Evolutionary conservation across 106 monocot genomes (phyloP).

Genomic region (Acorus calamus): DNA sequence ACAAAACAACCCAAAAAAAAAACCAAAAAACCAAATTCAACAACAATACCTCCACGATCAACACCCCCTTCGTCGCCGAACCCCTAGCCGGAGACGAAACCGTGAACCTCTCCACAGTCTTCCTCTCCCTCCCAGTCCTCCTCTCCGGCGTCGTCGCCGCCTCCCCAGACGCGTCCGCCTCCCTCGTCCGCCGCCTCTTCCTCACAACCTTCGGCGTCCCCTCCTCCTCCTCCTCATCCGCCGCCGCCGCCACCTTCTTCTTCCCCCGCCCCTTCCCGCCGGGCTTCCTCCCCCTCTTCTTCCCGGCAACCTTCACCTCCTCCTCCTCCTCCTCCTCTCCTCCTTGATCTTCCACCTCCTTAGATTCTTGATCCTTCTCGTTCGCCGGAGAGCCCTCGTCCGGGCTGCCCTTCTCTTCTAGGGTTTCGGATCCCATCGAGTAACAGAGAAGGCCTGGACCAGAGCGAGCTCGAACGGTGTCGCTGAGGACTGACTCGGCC

Average conservation of each 20-base stretch:
- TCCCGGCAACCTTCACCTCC: constrained; percentile 3
- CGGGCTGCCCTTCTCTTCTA: too few species aligned
- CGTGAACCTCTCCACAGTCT: constrained; percentile 64
- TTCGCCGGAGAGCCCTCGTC: too few species aligned
- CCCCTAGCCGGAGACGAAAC: not conserved
- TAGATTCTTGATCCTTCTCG: too few species aligned
- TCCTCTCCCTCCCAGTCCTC: constrained; percentile 71
- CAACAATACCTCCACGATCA: constrained; percentile 37
- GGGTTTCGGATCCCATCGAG: too few species aligned
- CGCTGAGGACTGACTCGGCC: too few species aligned
- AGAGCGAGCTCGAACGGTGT: too few species aligned
- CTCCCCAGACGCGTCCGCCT: not conserved
- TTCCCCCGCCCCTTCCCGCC: constrained; percentile 1
- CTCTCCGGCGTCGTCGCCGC: constrained; percentile 2
- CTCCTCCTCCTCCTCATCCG: not conserved
- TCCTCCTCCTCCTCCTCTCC: constrained; percentile 4
- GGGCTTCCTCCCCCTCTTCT: constrained; percentile 9
- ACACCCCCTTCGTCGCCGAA: constrained; percentile 29
- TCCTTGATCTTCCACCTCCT: too few species aligned
- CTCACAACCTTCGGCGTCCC: not conserved
- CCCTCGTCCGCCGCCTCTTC: not conserved
- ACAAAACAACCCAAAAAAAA: not conserved
- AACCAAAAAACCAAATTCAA: too few species aligned
- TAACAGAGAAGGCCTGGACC: too few species aligned
- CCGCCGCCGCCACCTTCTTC: constrained; percentile 2